Conservation (phyloP, 306 rosid genomes). For the Dalbergia cochinchinensis region DNA sequence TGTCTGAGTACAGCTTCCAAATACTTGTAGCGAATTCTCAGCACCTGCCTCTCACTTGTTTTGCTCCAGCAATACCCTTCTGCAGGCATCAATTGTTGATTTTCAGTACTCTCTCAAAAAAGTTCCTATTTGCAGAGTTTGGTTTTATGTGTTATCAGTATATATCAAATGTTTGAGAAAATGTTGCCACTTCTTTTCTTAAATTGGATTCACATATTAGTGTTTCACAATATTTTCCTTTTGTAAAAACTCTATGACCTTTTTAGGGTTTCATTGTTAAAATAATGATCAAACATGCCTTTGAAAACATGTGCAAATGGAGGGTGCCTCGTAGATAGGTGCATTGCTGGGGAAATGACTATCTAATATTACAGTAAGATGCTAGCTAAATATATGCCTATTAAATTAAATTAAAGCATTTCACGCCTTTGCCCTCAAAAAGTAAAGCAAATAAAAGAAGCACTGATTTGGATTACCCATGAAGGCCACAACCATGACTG, state of each 20-base stretch:
- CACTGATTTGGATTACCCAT: conserved; percentile 76
- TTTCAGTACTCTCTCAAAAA: background rate
- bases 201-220: background rate
- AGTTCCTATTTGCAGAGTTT: background rate
- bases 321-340: background rate
- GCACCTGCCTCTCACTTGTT: conserved; percentile 91
- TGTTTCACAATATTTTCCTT: background rate
- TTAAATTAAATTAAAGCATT: background rate
- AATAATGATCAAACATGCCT: background rate
- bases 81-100: conserved; percentile 47
- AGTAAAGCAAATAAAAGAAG: conserved; percentile 42
- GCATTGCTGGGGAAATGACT: background rate
- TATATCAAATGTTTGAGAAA: conserved; percentile 16
- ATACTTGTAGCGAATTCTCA: conserved; percentile 86
- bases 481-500: conserved; percentile 82
- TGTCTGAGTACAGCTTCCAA: conserved; percentile 89
- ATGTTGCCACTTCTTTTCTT: background rate
- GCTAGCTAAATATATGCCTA: background rate
- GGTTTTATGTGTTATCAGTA: background rate
- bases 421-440: conserved; percentile 48
- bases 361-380: background rate
- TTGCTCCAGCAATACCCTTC: conserved; percentile 99
- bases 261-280: conserved; percentile 55
- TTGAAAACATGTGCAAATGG: conserved; percentile 19
- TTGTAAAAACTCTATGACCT: background rate